phyloP scores from a whole-genome alignment of 805 yeast genomes.

The Debaryomyces prosopidis region DNA sequence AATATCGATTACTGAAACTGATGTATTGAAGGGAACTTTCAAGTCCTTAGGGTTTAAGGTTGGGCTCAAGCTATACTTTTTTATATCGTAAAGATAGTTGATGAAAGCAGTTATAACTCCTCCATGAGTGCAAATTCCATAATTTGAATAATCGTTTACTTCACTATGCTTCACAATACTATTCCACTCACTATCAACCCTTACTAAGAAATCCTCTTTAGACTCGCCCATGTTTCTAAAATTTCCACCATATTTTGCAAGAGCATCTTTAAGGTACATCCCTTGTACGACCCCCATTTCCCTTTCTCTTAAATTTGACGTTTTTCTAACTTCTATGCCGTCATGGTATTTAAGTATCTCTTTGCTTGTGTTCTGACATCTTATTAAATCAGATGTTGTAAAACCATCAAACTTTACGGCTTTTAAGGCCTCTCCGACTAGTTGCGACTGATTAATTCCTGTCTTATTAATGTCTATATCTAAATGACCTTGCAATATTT shows the following conservation, averaged over 20 bases:
- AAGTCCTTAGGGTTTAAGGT: conserved; percentile 41
- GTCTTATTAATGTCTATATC: conserved; percentile 63
- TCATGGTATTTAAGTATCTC: conserved; percentile 33
- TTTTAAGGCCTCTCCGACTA: conserved; percentile 49
- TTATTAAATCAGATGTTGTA: conserved; percentile 51
- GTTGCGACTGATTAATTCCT: conserved; percentile 62
- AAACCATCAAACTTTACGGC: conserved; percentile 45
- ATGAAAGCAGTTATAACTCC: conserved; percentile 70
- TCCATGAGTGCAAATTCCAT: conserved; percentile 74
- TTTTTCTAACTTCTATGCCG: conserved; percentile 23
- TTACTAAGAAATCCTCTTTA: conserved; percentile 40
- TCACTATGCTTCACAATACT: conserved; percentile 38
- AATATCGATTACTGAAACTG: conserved; percentile 67
- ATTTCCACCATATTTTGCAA: conserved; percentile 53
- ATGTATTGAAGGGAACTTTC: conserved; percentile 72
- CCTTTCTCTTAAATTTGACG: conserved; percentile 64
- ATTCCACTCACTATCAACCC: conserved; percentile 52
- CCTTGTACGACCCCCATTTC: conserved; percentile 79
- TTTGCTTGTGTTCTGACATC: conserved; percentile 63
- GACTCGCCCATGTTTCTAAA: conserved; percentile 71
- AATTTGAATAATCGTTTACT: conserved; percentile 41
- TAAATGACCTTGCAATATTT: conserved; percentile 77
- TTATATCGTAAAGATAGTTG: conserved; percentile 47
- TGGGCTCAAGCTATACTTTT: conserved; percentile 36
- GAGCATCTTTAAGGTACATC: conserved; percentile 67